Evolutionary conservation across 345 rosid species (phyloP), one percentile per base, ranked within the genome.

Genomic region (Capsella bursapastoris): DNA sequence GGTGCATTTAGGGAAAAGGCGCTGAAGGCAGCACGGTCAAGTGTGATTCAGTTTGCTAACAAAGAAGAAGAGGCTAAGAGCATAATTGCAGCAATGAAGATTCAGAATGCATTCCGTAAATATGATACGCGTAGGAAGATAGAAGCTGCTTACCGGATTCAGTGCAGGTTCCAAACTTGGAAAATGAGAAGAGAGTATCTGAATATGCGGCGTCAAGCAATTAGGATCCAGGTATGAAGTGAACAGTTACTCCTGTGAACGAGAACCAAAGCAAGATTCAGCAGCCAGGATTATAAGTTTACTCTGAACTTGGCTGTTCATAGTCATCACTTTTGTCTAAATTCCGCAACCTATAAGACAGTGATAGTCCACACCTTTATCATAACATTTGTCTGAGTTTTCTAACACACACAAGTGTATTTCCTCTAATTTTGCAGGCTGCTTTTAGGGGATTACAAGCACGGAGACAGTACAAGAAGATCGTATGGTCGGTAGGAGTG

Each of bases 401-500:
- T 51, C 32, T 51, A 72, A 63, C 55, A 13, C 45, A 38, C 14
- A 15, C 11, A 13, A 15, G 22, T 60, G 51, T 18, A 5, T 60
- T 41, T 13, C 13, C 3, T 15, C 3, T 7, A 28, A 8, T 51
- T 62, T 48, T 84, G 82, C 83, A 95, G 99, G 87, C 99, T 69
- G 89, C 80, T 80, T 89, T 90, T 86, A 86, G 97, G 65, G 99
- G 94, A 53, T 84, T 70, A 83, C 99, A 88, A 81, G 88, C 77
- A 45, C 85, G 98, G 78, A 90, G 71, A 80, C 94, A 90, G 34
- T 90, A 92, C 82, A 25, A 81, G 18, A 95, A 90, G 82, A 88
- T 95, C 71, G 13, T 87, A 25, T 95, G 97, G 96, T 90, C 99
- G 25, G 97, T 95, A 43, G 99, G 99, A 64, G 87, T 95, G 64